Percentiles rank a stretch among this genome's conserved stretches.
Conservation (phyloP, 1,284 basidiomycete species). For the Ustilago crameri region DNA sequence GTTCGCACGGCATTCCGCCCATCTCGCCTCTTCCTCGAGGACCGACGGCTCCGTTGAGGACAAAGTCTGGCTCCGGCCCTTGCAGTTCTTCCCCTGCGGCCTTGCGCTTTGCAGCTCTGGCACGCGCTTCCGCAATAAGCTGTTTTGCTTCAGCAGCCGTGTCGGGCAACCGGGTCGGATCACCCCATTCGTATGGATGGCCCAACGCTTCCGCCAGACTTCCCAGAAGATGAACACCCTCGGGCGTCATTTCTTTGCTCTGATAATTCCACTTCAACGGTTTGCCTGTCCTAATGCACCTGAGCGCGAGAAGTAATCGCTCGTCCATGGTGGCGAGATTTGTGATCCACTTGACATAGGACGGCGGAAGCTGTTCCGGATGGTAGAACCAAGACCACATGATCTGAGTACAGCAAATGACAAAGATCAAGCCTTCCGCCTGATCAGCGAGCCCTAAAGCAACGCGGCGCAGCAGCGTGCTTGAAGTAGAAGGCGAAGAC, state of each 20-base stretch:
- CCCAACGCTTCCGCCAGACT: conserved; percentile 56
- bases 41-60: conserved; percentile 52
- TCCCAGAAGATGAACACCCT: conserved; percentile 42
- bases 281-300: conserved; percentile 56
- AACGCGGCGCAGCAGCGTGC: conserved; percentile 4
- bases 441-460: conserved; percentile 27
- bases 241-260: conserved; percentile 35
- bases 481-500: not conserved
- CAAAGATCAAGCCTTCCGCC: conserved; percentile 59
- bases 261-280: conserved; percentile 65
- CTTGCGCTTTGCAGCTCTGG: conserved; percentile 2
- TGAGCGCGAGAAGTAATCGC: conserved; percentile 62
- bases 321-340: conserved; percentile 68
- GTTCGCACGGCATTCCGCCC: conserved; percentile 67
- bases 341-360: conserved; percentile 67
- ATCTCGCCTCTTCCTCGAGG: conserved; percentile 56
- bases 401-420: conserved; percentile 62
- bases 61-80: conserved; percentile 28
- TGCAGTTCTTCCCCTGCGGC: conserved; percentile 3
- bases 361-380: conserved; percentile 62
- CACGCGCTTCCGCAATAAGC: conserved; percentile 23
- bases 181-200: conserved; percentile 59
- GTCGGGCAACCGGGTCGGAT: conserved; percentile 48
- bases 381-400: conserved; percentile 67
- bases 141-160: conserved; percentile 29